Evolutionary conservation across 2,329 filamentous ascomycete genomes (phyloP).

Genomic region (Sclerotinia spermophila): DNA sequence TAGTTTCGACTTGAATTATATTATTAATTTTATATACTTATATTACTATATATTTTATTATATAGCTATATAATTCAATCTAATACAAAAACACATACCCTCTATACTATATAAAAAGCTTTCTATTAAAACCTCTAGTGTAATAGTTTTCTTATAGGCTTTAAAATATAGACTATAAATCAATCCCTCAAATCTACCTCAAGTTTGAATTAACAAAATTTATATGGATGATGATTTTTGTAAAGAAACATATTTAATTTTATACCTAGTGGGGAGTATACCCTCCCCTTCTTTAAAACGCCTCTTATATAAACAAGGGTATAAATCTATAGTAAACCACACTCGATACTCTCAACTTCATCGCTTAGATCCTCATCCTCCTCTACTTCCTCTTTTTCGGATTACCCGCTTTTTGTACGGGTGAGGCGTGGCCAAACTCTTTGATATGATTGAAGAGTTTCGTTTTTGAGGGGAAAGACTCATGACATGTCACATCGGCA

Average conservation of each 20-base stretch:
- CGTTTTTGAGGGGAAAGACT: constrained; percentile 56
- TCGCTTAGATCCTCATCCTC: neutral
- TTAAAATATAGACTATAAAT: too few species aligned
- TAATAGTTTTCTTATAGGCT: too few species aligned
- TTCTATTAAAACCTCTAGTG: too few species aligned
- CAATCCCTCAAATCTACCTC: neutral
- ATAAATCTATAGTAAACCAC: constrained; percentile 10
- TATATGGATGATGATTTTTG: neutral
- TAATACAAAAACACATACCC: too few species aligned
- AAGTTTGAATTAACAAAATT: neutral
- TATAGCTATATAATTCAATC: too few species aligned
- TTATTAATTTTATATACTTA: too few species aligned
- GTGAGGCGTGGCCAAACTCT: constrained; percentile 52
- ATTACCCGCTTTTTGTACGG: constrained; percentile 33
- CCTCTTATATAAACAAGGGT: constrained; percentile 17
- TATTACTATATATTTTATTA: too few species aligned
- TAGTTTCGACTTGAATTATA: too few species aligned
- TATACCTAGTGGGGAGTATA: neutral
- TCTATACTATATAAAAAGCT: too few species aligned
- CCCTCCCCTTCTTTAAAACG: constrained; percentile 7
- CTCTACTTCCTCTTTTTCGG: constrained; percentile 27
- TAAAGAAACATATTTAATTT: neutral
- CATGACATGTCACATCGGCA: constrained; percentile 47
- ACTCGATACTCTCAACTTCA: constrained; percentile 1
- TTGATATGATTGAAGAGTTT: constrained; percentile 62